Evolutionary conservation across 225 moss, liverwort and hornwort species (phyloP).

Genomic region (Pseudisothecium myosuroides): DNA sequence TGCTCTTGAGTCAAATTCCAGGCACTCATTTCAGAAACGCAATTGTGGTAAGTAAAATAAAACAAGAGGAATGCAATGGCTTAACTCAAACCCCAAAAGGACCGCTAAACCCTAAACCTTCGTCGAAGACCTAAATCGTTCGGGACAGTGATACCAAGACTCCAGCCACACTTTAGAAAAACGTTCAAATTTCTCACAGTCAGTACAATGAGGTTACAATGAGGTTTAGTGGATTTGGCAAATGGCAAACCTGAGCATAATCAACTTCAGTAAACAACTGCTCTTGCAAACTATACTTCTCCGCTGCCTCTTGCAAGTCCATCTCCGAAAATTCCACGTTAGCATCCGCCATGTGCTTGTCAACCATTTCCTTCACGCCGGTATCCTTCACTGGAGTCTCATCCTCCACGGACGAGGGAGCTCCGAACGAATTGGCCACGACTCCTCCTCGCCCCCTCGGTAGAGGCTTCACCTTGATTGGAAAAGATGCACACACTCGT

Average conservation of each 20-base stretch:
- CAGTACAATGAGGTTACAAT: background rate
- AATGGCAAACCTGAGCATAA: conserved; percentile 62
- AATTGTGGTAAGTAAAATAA: background rate
- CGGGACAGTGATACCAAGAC: background rate
- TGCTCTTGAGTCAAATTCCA: background rate
- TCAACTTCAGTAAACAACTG: conserved; percentile 91
- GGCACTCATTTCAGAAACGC: background rate
- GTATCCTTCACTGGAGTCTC: conserved; percentile 22
- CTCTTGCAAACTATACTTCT: conserved; percentile 82
- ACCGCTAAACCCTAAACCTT: background rate
- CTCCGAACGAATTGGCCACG: background rate
- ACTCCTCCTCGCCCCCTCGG: background rate
- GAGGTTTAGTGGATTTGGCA: background rate
- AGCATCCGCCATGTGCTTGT: conserved; percentile 46
- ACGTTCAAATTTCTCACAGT: background rate
- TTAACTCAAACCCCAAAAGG: background rate
- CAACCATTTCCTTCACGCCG: conserved; percentile 31
- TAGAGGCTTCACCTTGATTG: background rate
- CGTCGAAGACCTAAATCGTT: background rate
- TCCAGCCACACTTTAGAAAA: background rate
- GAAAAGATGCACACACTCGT: background rate
- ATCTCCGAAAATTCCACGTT: conserved; percentile 59
- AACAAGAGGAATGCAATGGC: background rate
- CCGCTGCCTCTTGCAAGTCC: conserved; percentile 86
- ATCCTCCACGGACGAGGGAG: conserved; percentile 7